Percentiles rank a stretch among this genome's conserved stretches.
phyloP scores from a whole-genome alignment of 2,329 filamentous ascomycete species.

The Diaporthe humulicola region DNA sequence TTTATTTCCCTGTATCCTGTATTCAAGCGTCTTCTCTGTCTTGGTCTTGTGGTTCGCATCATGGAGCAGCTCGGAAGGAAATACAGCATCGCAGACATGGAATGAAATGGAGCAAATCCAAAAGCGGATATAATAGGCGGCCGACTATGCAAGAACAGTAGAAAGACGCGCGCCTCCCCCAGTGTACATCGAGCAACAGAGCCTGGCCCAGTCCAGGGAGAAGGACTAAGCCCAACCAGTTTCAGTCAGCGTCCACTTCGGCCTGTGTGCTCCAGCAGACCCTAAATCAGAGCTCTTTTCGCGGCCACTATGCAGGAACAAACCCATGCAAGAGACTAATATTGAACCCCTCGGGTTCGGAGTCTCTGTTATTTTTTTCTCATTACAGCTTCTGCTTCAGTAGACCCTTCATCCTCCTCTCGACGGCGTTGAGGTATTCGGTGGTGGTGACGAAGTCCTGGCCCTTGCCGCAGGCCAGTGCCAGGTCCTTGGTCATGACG shows the following conservation, averaged over 20 bases:
- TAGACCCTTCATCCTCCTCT: constrained; percentile 86
- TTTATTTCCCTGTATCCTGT: neutral
- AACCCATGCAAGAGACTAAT: neutral
- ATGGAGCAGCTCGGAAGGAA: neutral
- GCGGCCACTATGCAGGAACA: neutral
- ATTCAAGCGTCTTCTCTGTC: constrained; percentile 18
- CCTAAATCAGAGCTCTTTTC: neutral
- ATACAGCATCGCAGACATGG: neutral
- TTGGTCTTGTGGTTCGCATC: neutral
- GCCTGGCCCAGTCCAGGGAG: neutral
- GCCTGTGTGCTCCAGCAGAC: neutral
- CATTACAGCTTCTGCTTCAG: constrained; percentile 82
- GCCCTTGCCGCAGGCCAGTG: constrained; percentile 92
- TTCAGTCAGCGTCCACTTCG: neutral
- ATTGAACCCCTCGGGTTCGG: neutral
- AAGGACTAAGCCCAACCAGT: neutral
- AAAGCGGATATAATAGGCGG: neutral
- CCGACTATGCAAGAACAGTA: constrained; percentile 14
- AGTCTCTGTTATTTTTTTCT: constrained; percentile 25
- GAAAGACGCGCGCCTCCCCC: neutral
- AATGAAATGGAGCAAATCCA: neutral
- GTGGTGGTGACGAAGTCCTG: constrained; percentile 91
- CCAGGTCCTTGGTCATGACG: constrained; percentile 99
- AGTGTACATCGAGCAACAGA: neutral
- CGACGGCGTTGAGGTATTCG: constrained; percentile 93